Conservation (phyloP, 305 asterid species). For the Withania somnifera region DNA sequence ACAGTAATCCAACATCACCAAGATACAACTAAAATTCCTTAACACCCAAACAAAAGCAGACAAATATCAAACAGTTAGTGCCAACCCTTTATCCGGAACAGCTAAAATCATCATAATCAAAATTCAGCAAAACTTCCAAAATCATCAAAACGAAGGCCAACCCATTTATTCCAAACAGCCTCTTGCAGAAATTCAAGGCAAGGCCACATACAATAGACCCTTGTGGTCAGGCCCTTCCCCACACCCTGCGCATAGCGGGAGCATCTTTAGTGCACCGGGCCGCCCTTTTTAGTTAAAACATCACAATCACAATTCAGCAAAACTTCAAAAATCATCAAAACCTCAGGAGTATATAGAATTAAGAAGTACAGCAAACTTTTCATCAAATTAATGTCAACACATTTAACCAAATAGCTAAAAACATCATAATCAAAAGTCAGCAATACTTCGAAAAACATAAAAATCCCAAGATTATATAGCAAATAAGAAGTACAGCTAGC, state of each 20-base stretch:
- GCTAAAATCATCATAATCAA: background rate
- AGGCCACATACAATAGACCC: too few relatives aligned
- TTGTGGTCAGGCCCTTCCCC: too few relatives aligned
- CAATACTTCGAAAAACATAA: background rate
- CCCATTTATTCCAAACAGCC: background rate
- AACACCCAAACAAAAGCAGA: background rate
- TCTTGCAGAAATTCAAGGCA: too few relatives aligned
- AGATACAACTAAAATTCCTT: background rate
- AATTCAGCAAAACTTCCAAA: background rate
- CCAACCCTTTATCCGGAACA: background rate
- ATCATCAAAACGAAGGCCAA: background rate
- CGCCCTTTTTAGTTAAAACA: too few relatives aligned
- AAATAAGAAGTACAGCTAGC: too few relatives aligned
- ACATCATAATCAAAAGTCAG: background rate
- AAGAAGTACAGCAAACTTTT: background rate
- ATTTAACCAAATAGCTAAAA: background rate
- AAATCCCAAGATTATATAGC: background rate
- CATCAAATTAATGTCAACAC: background rate
- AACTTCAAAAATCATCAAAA: background rate
- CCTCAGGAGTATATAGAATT: background rate
- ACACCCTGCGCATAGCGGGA: too few relatives aligned
- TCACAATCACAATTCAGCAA: background rate
- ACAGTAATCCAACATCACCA: background rate
- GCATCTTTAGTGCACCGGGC: too few relatives aligned
- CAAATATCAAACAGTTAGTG: background rate